Base-by-base conservation (phyloP, 352 stramenopile species). In the Pythium chondricola region DNA sequence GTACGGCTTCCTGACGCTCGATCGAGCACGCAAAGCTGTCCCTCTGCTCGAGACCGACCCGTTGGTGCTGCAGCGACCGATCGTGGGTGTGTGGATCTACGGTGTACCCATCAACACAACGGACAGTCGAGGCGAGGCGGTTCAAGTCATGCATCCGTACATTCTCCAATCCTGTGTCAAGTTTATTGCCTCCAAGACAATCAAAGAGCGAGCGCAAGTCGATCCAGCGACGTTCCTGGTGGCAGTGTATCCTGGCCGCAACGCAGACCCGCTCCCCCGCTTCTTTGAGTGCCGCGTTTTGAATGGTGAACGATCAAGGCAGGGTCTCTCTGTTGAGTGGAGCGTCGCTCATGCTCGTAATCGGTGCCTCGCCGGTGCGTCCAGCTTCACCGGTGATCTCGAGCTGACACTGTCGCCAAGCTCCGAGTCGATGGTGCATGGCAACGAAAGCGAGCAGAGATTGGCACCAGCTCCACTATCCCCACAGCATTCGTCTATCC, bases 1-100 rank as follows among this genome's bases (percentile, higher is more conserved):
- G 25, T 85, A 56, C 17, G 80, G 80, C 0, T 89, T 84, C 42
- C 45, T 91, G 10, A 91, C 80, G 18, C 63, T 91, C 0, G 80
- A 91, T 43, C 71, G 70, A 14, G 73, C 78, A n/a, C 69, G 80
- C 0, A 91, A 91, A 44, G 80, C 80, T 1, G 80, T 89, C 1
- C 74, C 80, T 11, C 37, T 91, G 38, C 62, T 91, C 8, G 79
- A 85, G 59, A 68, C 79, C 1, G 80, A 91, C 25, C 74, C 80
- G 37, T 63, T 91, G 13, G 72, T 87, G 32, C 43, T 77, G 4
- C 71, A 86, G 43, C 69, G 76, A 20, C 80, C 77, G 2, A 61
- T 88, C 42, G 75, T 91, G 1, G 80, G 80, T 11, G 18, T 91
- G 38, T 91, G 80, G 80, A 64, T 88, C 4, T 86, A 84, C 31